A percentile compares a stretch with the other conserved stretches of the same genome.
phyloP scores from a whole-genome alignment of 2,329 filamentous ascomycete species.

The Apiospora saccharicola region DNA sequence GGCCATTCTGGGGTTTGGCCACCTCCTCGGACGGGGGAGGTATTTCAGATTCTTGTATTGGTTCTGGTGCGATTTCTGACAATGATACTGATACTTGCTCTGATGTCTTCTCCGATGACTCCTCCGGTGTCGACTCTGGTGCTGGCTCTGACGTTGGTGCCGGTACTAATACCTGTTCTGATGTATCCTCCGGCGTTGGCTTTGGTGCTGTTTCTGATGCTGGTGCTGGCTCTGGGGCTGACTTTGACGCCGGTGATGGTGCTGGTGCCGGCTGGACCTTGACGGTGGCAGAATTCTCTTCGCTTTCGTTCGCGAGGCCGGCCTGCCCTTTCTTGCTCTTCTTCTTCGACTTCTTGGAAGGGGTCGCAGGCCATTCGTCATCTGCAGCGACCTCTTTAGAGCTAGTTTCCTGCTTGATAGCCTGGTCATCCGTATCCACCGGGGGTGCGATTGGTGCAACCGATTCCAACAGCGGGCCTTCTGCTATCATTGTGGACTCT shows the following conservation, averaged over 20 bases:
- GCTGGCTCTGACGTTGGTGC: conserved; percentile 11
- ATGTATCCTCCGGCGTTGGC: background rate
- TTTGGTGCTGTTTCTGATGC: conserved; percentile 23
- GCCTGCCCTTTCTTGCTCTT: conserved; percentile 28
- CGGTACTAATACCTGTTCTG: background rate
- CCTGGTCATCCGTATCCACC: background rate
- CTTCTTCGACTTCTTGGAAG: conserved; percentile 28
- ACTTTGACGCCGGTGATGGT: background rate
- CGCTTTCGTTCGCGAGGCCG: background rate
- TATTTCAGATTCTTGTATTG: conserved; percentile 26
- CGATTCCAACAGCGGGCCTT: background rate
- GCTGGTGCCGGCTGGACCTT: conserved; percentile 26
- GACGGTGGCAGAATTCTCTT: conserved; percentile 6
- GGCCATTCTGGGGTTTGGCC: background rate
- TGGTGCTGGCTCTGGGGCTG: conserved; percentile 11
- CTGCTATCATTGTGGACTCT: background rate
- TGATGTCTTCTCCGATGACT: background rate
- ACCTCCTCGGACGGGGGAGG: conserved; percentile 2
- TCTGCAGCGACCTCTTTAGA: background rate
- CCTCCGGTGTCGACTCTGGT: conserved; percentile 23
- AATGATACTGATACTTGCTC: conserved; percentile 8
- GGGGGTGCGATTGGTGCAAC: background rate
- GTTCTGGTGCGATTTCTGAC: background rate
- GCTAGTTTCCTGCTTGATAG: background rate
- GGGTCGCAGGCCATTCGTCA: background rate